phyloP scores from a whole-genome alignment of 176 grass and related monocot genomes.

The Saccharum officinarum region DNA sequence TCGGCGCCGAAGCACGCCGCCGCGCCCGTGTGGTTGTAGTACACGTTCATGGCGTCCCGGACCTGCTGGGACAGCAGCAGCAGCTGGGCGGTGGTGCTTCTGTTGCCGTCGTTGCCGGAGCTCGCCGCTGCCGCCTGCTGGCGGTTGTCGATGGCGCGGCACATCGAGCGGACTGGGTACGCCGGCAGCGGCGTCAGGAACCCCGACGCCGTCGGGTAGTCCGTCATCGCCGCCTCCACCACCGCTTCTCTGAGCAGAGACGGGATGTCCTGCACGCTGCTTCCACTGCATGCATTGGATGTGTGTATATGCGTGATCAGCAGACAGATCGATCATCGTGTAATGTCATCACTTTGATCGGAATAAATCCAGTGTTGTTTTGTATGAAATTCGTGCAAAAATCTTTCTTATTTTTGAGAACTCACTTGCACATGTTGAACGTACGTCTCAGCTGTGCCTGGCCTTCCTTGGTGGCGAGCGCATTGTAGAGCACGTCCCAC shows the following conservation, averaged over 20 bases:
- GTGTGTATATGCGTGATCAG: too few relatives aligned
- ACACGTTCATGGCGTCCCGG: slow-evolving; percentile 43
- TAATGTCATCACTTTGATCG: too few relatives aligned
- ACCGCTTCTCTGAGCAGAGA: slow-evolving; percentile 27
- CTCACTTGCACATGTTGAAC: slow-evolving; percentile 57
- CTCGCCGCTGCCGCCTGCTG: neutral
- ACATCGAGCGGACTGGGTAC: slow-evolving; percentile 50
- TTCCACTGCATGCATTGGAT: neutral
- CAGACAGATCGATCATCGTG: too few relatives aligned
- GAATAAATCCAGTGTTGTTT: neutral
- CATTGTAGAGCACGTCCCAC: slow-evolving; percentile 31
- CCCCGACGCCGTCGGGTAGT: slow-evolving; percentile 52
- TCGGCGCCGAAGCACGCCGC: slow-evolving; percentile 16
- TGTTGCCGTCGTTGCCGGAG: neutral
- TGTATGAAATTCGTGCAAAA: neutral
- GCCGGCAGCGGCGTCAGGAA: slow-evolving; percentile 59
- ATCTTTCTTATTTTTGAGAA: neutral
- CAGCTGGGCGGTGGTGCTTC: neutral
- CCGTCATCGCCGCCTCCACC: slow-evolving; percentile 49
- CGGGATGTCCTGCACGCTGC: neutral
- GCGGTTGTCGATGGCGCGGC: slow-evolving; percentile 54
- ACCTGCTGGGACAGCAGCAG: slow-evolving; percentile 24
- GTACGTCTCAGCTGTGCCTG: slow-evolving; percentile 16
- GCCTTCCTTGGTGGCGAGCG: slow-evolving; percentile 24
- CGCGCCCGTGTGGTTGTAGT: slow-evolving; percentile 64